phyloP scores from a whole-genome alignment of 345 rosid genomes.

The Nephelium lappaceum region DNA sequence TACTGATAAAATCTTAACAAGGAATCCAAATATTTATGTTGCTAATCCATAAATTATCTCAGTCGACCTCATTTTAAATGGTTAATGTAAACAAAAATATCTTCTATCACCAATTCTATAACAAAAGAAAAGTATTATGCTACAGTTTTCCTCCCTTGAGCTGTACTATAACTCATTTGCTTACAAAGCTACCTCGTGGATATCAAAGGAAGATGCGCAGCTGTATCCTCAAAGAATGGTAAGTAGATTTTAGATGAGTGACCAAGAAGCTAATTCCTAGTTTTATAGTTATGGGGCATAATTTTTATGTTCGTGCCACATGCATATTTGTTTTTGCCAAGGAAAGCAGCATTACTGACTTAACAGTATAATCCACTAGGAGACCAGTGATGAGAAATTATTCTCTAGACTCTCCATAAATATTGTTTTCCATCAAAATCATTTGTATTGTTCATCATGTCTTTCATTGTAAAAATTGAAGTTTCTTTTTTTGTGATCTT shows the following conservation, averaged over 20 bases:
- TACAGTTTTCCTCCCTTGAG: too few species aligned
- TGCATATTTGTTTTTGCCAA: neutral
- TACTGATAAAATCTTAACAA: too few species aligned
- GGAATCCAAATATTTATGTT: neutral
- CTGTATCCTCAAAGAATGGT: neutral
- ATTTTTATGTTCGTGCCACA: neutral
- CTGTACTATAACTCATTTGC: neutral
- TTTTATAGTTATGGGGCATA: neutral
- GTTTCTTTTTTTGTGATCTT: neutral
- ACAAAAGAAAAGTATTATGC: neutral
- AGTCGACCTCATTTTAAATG: neutral
- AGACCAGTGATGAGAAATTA: too few species aligned
- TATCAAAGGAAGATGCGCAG: neutral
- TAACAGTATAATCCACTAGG: too few species aligned
- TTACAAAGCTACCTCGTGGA: neutral
- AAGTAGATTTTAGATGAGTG: neutral
- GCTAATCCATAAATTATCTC: too few species aligned
- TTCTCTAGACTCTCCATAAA: too few species aligned
- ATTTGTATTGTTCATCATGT: too few species aligned
- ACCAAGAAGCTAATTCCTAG: neutral
- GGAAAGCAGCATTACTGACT: neutral
- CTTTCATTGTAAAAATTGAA: neutral
- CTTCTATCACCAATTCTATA: neutral
- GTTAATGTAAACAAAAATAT: neutral
- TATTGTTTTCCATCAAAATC: too few species aligned